These are phyloP conservation scores for Mariannaea sp. DNA, from an alignment of 2,329 filamentous ascomycete species.

Conservation along the genomic window DNA sequence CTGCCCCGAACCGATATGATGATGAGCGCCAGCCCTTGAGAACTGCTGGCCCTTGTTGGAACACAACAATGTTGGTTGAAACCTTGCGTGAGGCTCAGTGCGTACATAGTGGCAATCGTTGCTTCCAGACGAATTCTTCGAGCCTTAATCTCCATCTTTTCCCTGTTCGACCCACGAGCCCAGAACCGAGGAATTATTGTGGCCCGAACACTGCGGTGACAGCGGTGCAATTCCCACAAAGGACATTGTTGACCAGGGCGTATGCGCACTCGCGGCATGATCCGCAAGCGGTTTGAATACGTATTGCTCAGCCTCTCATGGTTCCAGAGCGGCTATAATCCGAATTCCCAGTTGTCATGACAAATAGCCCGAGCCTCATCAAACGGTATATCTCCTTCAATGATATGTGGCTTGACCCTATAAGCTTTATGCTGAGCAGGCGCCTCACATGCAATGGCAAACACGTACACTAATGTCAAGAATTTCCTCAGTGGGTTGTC, in stretches of 20 bases:
- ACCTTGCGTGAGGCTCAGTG: conserved; percentile 5
- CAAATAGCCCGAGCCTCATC: conserved; percentile 14
- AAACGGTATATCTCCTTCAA: conserved; percentile 9
- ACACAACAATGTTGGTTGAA: conserved; percentile 1
- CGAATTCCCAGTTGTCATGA: not conserved
- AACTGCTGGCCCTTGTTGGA: conserved; percentile 23
- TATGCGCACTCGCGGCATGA: conserved; percentile 24
- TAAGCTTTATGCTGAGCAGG: conserved; percentile 3
- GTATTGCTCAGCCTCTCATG: conserved; percentile 13
- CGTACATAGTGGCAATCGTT: not conserved
- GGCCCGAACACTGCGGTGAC: conserved; percentile 25
- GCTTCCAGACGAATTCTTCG: conserved; percentile 22
- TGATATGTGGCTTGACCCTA: conserved; percentile 1
- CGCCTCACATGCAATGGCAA: too few relatives aligned
- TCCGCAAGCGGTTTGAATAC: conserved; percentile 13
- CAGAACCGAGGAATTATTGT: conserved; percentile 5
- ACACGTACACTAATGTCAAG: too few relatives aligned
- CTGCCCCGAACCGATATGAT: conserved; percentile 37
- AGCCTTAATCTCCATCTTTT: conserved; percentile 23
- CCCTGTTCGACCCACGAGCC: conserved; percentile 9
- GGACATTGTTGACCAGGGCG: conserved; percentile 11
- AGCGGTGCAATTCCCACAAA: conserved; percentile 22
- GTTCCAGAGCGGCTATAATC: conserved; percentile 3
- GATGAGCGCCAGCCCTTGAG: conserved; percentile 21
- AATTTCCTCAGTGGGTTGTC: too few relatives aligned